Base-by-base conservation (phyloP, 129 eudicot species). In the Chrysanthemum makinoi region DNA sequence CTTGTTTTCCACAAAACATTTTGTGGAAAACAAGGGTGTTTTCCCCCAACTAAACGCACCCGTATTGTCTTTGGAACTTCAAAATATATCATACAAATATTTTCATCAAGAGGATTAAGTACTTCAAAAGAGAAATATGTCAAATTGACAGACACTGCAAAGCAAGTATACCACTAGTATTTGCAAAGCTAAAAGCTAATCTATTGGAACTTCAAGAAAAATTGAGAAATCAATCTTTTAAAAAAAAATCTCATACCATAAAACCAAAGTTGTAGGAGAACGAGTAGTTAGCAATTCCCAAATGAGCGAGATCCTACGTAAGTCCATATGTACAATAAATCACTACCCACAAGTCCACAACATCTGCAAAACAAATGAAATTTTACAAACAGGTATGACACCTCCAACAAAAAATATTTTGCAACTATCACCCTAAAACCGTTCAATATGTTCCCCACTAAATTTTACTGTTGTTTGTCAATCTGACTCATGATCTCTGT, bases 51-150 rank as follows among this genome's bases (percentile, higher is more conserved):
- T n/a, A n/a, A n/a, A n/a, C n/a, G n/a, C n/a, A n/a, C n/a, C n/a
- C n/a, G n/a, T n/a, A 22, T 49, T n/a, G 39, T 46, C 1, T 51
- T 15, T 14, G 3, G 47, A 68, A 13, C 48, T 4, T 8, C 65
- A 19, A 57, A 53, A 19, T 19, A 9, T 6, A 7, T 7, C 44
- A 39, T 39, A 39, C 8, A 39, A 39, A 7, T 1, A 39, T 6
- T 39, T 39, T 39, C 44, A 39, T 39, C 44, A 39, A 39, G 44
- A 6, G 44, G 44, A 43, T 4, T 12, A 18, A 58, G 19, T 8
- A 56, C 19, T n/a, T 57, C 75, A 44, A 57, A 19, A 7, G 56
- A 72, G 67, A 55, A 72, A 13, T 72, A 47, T 58, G 48, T 26
- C 67, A 57, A 56, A 39, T 18, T 20, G 51, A 72, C 56, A 72